These are phyloP conservation scores for Tubosaeta sp. DNA, from an alignment of 768 basidiomycete genomes.

Conservation along the genomic window DNA sequence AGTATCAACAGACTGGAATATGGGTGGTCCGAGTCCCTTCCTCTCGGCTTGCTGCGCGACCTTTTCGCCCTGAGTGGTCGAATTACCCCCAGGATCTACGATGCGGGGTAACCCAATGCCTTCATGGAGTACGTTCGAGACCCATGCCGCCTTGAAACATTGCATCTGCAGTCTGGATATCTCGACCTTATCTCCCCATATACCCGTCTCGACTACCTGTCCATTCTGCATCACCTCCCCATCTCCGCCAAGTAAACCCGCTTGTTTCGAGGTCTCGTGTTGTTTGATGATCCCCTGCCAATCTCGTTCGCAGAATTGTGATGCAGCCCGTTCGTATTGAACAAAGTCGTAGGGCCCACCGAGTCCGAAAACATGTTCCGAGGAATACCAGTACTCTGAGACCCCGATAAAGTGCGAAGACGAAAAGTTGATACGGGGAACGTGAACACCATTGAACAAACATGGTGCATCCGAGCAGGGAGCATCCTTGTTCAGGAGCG, in stretches of 20 bases:
- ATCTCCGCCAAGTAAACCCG: constrained; percentile 51
- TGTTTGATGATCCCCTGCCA: constrained; percentile 75
- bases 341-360: constrained; percentile 96
- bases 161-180: constrained; percentile 89
- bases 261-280: constrained; percentile 52
- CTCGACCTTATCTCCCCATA: constrained; percentile 75
- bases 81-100: constrained; percentile 79
- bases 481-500: constrained; percentile 78
- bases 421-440: constrained; percentile 91
- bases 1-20: constrained; percentile 93
- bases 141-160: constrained; percentile 99
- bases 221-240: constrained; percentile 62
- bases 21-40: constrained; percentile 77
- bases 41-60: constrained; percentile 71
- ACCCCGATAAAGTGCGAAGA: constrained; percentile 95
- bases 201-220: constrained; percentile 55
- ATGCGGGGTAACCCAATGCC: constrained; percentile 94
- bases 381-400: constrained; percentile 99
- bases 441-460: constrained; percentile 91
- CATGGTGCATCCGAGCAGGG: constrained; percentile 85
- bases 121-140: constrained; percentile 92
- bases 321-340: constrained; percentile 91
- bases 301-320: constrained; percentile 72
- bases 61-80: constrained; percentile 61
- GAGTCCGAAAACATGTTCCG: constrained; percentile 92